Evolutionary conservation across 2,329 filamentous ascomycete genomes (phyloP), one percentile per base, ranked within the genome.

Genomic region (Aschersonia sp.): DNA sequence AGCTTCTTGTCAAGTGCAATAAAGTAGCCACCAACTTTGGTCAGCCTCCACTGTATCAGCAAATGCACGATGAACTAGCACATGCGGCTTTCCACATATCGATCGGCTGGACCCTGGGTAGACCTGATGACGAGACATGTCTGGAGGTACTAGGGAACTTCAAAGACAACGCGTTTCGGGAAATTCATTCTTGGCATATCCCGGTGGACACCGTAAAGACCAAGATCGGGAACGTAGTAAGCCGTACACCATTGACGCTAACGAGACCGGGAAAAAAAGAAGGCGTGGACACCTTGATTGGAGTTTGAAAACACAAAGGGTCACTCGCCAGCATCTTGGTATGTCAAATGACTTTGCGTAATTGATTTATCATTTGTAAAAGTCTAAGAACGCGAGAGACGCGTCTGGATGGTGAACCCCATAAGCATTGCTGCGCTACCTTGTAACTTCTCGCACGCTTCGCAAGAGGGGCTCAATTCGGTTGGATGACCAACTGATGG

Each of bases 51-150:
- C 72, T 97, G 1, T 97, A 97, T 62, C 62, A 67, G 48, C 55
- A 55, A 46, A 52, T 46, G 31, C 48, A 50, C 5, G 50, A 47
- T 5, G 60, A 60, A 8, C 39, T 51, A 6, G 59, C 53, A 37
- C 59, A 54, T 35, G 52, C 44, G 54, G 78, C 75, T 29, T 96
- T 96, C 58, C 92, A 98, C 63, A 68, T 97, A 50, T 95, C 88
- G 43, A 78, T 98, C 48, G 92, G 83, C 0, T 97, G 90, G 92
- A 83, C 77, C 1, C 71, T 90, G 52, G 63, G 69, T 8, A 60
- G 68, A 42, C 80, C 78, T 0, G 68, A 62, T 5, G 50, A 65
- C 4, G 68, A 73, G 35, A 45, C 57, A 57, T 52, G 58, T 2
- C 47, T 58, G 5, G 53, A 53, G 31, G 59, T 57, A 1, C 50